Evolutionary conservation across 148 eudicot species (phyloP).

Genomic region (Chenopodium quinoa): DNA sequence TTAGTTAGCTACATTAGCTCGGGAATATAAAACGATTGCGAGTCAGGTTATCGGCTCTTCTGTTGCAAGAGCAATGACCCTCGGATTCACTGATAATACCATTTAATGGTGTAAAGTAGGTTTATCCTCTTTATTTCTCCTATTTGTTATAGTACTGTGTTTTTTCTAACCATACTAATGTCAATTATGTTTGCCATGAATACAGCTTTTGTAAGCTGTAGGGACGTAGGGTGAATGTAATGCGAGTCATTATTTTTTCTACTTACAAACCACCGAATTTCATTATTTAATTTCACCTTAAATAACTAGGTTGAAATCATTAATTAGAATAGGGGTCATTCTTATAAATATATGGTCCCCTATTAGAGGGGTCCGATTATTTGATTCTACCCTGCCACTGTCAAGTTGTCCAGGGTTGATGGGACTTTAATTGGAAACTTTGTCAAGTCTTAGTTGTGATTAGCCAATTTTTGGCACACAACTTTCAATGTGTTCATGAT

Average conservation of each 20-base stretch:
- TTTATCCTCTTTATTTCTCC: not conserved
- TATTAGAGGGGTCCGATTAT: not conserved
- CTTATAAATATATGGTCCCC: conserved; percentile 6
- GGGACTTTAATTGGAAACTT: not conserved
- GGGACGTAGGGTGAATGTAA: not conserved
- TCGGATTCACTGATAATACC: not conserved
- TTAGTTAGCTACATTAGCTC: conserved; percentile 2
- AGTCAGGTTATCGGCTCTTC: not conserved
- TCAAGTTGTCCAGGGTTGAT: conserved; percentile 4
- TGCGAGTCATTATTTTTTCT: not conserved
- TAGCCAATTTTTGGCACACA: not conserved
- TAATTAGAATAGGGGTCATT: not conserved
- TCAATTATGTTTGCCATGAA: conserved; percentile 1
- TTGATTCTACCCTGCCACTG: conserved; percentile 10
- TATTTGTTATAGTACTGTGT: not conserved
- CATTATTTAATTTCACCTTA: not conserved
- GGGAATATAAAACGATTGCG: not conserved
- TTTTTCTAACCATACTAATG: not conserved
- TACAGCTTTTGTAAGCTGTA: not conserved
- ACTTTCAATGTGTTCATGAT: no score
- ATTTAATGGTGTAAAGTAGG: conserved; percentile 6
- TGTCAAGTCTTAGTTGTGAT: not conserved
- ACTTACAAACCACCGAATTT: not conserved
- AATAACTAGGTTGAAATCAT: not conserved
- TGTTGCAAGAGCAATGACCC: conserved; percentile 5